Percentiles rank a stretch among this genome's conserved stretches.
Evolutionary conservation across 768 basidiomycete genomes (phyloP).

Genomic region (Multifurca ochricompacta): DNA sequence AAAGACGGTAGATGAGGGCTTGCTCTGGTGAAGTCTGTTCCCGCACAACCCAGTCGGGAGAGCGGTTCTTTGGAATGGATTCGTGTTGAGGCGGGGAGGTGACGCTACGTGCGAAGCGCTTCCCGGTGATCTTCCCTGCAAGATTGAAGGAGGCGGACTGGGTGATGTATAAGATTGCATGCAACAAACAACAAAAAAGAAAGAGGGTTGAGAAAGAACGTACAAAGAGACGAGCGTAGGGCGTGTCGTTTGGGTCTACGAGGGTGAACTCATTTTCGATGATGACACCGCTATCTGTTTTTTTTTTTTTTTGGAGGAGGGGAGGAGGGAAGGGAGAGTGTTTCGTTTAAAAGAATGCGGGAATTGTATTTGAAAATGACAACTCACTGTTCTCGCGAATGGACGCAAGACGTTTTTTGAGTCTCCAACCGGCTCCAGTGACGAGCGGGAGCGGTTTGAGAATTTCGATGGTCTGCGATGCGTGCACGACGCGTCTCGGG

Average conservation of each 20-base stretch:
- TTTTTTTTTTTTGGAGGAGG: not conserved
- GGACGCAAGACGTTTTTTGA: conserved; percentile 56
- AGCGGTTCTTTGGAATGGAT: conserved; percentile 31
- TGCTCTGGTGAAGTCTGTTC: conserved; percentile 37
- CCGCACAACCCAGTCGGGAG: conserved; percentile 35
- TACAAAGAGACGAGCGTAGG: conserved; percentile 38
- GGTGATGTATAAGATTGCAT: not conserved
- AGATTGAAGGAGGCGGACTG: conserved; percentile 38
- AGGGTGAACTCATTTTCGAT: conserved; percentile 56
- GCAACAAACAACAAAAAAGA: not conserved
- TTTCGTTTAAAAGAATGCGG: too few relatives aligned
- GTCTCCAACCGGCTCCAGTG: conserved; percentile 74
- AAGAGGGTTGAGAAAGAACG: conserved; percentile 9
- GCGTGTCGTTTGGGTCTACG: conserved; percentile 49
- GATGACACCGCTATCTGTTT: conserved; percentile 66
- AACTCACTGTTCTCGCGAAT: conserved; percentile 76
- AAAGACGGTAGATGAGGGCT: conserved; percentile 41
- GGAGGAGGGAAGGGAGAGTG: too few relatives aligned
- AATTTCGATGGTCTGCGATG: conserved; percentile 70
- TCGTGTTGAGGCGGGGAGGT: conserved; percentile 31
- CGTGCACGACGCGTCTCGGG: conserved; percentile 66
- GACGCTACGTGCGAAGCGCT: conserved; percentile 36
- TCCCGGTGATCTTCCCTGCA: conserved; percentile 33
- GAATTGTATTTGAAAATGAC: not conserved
- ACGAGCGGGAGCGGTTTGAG: conserved; percentile 68